These are phyloP conservation scores for Tulasnella sp. DNA, from an alignment of 768 basidiomycete genomes.

Conservation along the genomic window DNA sequence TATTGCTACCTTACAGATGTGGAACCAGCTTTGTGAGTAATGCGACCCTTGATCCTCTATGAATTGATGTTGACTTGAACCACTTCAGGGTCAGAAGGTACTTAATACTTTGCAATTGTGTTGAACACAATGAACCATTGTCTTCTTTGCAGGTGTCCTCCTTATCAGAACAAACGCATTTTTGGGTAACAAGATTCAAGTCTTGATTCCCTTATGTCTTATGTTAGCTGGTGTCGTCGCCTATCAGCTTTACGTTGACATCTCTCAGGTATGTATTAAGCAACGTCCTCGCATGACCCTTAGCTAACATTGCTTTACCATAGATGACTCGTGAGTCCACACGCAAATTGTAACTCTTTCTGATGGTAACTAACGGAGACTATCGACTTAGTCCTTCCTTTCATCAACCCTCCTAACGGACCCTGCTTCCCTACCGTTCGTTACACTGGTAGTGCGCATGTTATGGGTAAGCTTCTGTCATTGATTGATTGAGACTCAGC, in stretches of 20 bases:
- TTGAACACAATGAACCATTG: no score
- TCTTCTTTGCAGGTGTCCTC: conserved; percentile 3
- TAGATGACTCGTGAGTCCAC: conserved; percentile 4
- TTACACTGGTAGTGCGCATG: neutral
- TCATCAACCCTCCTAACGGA: conserved; percentile 7
- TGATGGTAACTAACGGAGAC: no score
- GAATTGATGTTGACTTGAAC: neutral
- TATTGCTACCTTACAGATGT: conserved; percentile 13
- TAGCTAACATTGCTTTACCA: neutral
- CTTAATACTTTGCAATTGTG: no score
- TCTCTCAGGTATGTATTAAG: neutral
- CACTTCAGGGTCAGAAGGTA: no score
- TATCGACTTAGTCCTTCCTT: conserved; percentile 8
- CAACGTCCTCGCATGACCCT: neutral
- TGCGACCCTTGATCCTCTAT: neutral
- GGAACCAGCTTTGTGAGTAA: conserved; percentile 13
- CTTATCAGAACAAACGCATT: conserved; percentile 8
- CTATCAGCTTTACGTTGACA: conserved; percentile 12
- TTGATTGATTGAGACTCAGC: neutral
- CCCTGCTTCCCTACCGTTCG: conserved; percentile 13
- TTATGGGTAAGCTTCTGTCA: conserved; percentile 9
- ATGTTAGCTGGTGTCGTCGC: neutral
- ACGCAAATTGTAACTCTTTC: neutral
- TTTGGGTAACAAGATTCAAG: conserved; percentile 6
- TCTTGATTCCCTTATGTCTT: neutral